These are phyloP conservation scores for Hevea brasiliensis DNA, from an alignment of 345 rosid species.

Conservation along the genomic window DNA sequence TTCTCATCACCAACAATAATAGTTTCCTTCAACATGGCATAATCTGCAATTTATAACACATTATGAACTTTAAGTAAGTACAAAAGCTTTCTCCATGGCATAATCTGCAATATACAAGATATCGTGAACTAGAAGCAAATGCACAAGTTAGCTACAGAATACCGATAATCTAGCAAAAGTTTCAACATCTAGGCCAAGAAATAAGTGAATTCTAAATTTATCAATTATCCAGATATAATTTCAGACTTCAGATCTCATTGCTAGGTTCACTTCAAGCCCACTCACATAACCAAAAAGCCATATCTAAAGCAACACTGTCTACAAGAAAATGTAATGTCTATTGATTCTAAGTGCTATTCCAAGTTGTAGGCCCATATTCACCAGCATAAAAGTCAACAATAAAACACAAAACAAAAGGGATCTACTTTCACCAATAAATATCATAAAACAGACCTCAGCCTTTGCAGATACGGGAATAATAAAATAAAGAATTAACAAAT, in stretches of 20 bases:
- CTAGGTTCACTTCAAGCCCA: not conserved
- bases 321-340: conserved; percentile 1
- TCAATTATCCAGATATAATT: not conserved
- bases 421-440: not conserved
- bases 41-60: conserved; percentile 46
- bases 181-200: conserved; percentile 1
- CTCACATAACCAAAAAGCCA: not conserved
- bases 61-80: conserved; percentile 9
- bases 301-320: not conserved
- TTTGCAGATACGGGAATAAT: not conserved
- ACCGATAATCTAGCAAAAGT: not conserved
- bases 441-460: not conserved
- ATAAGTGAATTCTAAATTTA: not conserved
- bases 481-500: not conserved
- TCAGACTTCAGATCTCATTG: not conserved
- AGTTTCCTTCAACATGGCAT: conserved; percentile 67
- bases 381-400: not conserved
- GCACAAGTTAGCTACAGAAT: conserved; percentile 3
- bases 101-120: conserved; percentile 45
- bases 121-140: conserved; percentile 4
- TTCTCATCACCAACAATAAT: conserved; percentile 68
- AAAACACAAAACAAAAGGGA: not conserved
- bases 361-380: not conserved
- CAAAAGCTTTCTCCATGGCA: conserved; percentile 14
- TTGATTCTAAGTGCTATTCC: not conserved